A percentile compares a stretch with the other conserved stretches of the same genome.
Evolutionary conservation across 2,329 filamentous ascomycete genomes (phyloP).

Genomic region (Aspergillus transmontanensis): DNA sequence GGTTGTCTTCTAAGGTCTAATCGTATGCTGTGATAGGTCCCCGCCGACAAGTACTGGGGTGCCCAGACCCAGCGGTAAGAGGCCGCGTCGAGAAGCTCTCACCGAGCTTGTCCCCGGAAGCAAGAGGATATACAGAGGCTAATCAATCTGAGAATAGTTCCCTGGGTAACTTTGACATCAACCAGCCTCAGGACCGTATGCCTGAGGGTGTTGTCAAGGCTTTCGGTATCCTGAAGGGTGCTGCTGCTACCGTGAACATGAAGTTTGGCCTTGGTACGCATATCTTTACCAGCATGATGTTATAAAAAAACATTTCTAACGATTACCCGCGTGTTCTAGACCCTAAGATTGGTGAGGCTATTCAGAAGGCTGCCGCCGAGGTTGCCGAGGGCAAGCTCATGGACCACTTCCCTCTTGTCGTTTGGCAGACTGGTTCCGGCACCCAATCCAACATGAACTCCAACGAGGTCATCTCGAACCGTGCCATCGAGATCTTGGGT

Average conservation of each 20-base stretch:
- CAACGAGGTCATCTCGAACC: constrained; percentile 99
- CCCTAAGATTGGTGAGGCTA: constrained; percentile 85
- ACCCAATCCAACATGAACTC: constrained; percentile 99
- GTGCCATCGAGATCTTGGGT: constrained; percentile 95
- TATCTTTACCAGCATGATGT: background rate
- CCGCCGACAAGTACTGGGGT: constrained; percentile 95
- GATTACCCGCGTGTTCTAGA: constrained; percentile 59
- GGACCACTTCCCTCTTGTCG: constrained; percentile 96
- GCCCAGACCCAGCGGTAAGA: constrained; percentile 84
- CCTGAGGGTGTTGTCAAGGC: constrained; percentile 87
- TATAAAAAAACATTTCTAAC: background rate
- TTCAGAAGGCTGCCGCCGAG: constrained; percentile 91
- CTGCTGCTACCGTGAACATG: constrained; percentile 94
- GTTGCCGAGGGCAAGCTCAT: constrained; percentile 91
- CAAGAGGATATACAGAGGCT: constrained; percentile 14
- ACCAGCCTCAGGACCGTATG: constrained; percentile 99
- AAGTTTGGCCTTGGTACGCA: constrained; percentile 74
- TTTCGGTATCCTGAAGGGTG: constrained; percentile 96
- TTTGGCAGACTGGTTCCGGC: constrained; percentile 98
- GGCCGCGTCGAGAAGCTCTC: background rate
- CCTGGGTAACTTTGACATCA: constrained; percentile 97
- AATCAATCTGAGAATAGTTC: constrained; percentile 54
- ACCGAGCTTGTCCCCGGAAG: background rate
- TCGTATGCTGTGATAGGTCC: constrained; percentile 55
- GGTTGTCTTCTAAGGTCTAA: constrained; percentile 16